These are phyloP conservation scores for Wickerhamiella dianesei DNA, from an alignment of 805 yeast species.

Conservation along the genomic window DNA sequence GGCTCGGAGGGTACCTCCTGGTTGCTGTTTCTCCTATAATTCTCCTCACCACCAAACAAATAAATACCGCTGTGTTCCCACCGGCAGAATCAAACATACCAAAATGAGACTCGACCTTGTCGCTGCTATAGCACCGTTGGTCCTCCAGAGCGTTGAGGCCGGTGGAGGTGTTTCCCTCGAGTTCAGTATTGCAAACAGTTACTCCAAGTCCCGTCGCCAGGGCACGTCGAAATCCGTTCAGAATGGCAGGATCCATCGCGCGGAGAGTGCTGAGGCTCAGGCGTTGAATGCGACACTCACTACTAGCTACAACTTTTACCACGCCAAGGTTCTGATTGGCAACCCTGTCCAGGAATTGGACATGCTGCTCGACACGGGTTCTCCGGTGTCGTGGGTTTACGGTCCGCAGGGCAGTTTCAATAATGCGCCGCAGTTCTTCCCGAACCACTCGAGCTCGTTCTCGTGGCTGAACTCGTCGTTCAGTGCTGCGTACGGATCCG, in stretches of 20 bases:
- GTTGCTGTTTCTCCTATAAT: not conserved
- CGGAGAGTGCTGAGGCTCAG: not conserved
- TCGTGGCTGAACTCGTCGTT: slow-evolving; percentile 26
- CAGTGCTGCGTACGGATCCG: slow-evolving; percentile 29
- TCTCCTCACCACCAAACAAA: not conserved
- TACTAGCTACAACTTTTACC: slow-evolving; percentile 25
- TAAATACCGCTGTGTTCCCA: not conserved
- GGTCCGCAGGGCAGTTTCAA: slow-evolving; percentile 24
- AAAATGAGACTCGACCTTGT: not conserved
- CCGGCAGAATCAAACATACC: not conserved
- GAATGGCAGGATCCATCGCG: not conserved
- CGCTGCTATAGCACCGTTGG: not conserved
- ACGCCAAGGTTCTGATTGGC: slow-evolving; percentile 28
- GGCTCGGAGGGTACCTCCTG: too few relatives aligned
- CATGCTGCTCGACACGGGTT: slow-evolving; percentile 37
- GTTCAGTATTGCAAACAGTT: not conserved
- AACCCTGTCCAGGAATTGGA: slow-evolving; percentile 31
- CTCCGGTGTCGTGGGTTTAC: slow-evolving; percentile 38
- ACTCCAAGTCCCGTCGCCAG: too few relatives aligned
- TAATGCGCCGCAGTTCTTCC: slow-evolving; percentile 20
- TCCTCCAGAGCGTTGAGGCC: not conserved
- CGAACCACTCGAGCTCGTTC: slow-evolving; percentile 23
- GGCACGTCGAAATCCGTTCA: not conserved
- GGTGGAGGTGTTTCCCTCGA: not conserved
- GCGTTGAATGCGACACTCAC: slow-evolving; percentile 16